Base-by-base conservation (phyloP, 345 rosid species). In the Fremontodendron californicum region DNA sequence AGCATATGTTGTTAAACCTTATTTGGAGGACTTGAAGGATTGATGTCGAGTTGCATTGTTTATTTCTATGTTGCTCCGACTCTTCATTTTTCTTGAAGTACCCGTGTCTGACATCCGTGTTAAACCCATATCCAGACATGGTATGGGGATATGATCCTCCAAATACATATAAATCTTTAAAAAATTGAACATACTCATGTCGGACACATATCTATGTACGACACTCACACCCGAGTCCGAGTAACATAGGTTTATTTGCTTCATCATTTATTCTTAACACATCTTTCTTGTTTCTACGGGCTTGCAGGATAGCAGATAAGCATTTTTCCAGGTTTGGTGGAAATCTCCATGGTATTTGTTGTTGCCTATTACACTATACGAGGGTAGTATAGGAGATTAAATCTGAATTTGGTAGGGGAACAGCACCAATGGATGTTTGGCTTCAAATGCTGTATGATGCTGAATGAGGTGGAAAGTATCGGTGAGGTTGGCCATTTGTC, bases 261-360 rank as follows among this genome's bases (percentile, higher is more conserved):
- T 65, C 71, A 27, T 12, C 19, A 0, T 19, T 39, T n/a, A 39
- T 67, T 67, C 4, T 18, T 42, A 42, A 67, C 19, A 13, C 19
- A 21, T 67, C 16, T 9, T 46, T 69, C 15, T 46, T 66, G 55
- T 46, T 67, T 23, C 35, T 31, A 52, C 46, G 42, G 39, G 35
- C 39, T 62, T 64, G 73, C 73, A 71, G 77, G 68, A 62, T 71
- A 16, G 40, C 37, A 13, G 72, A 58, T 3, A 33, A 15, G 82
- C 54, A 65, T 23, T 66, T 66, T 79, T 45, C 63, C 9, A 33
- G 54, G 27, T 33, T 3, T 27, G 45, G 57, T 75, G 3, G 71
- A 49, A 48, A 69, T 39, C 31, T 60, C 16, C 49, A 60, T 48
- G 71, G 37, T 46, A 29, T 0, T 19, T 51, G 49, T 45, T 23